Conservation (phyloP, 495 filamentous ascomycete species). For the Aspergillus biplanus region DNA sequence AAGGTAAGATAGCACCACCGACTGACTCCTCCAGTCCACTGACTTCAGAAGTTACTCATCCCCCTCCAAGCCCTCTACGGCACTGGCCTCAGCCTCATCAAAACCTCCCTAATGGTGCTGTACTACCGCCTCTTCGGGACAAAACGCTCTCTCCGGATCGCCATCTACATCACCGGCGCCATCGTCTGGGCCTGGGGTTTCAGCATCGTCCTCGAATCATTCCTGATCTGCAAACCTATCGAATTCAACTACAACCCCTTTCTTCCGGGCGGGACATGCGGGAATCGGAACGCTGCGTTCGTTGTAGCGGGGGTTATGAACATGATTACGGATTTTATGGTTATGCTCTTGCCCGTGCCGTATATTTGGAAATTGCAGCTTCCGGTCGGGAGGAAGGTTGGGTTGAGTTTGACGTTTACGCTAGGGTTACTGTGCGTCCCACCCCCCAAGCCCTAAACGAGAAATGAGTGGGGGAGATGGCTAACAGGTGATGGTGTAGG, state of each 20-base stretch:
- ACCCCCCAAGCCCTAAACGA: no score
- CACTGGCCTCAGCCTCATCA: conserved; percentile 19
- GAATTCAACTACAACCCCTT: conserved; percentile 51
- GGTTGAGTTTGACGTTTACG: conserved; percentile 49
- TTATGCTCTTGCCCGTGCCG: conserved; percentile 52
- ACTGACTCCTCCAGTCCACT: no score
- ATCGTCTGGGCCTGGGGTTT: conserved; percentile 24
- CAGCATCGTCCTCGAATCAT: conserved; percentile 20
- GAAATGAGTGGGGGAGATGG: no score
- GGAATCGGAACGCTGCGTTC: conserved; percentile 51
- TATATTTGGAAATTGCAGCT: conserved; percentile 53
- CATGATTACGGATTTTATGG: conserved; percentile 54
- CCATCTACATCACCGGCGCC: conserved; percentile 1
- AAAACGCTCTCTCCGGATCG: conserved; percentile 22
- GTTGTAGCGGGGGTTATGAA: conserved; percentile 51
- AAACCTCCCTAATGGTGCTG: conserved; percentile 25
- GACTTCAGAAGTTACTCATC: no score
- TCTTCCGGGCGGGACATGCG: conserved; percentile 47
- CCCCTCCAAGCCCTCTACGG: conserved; percentile 19
- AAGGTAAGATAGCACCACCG: no score
- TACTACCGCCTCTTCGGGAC: conserved; percentile 24
- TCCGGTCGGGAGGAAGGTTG: conserved; percentile 50
- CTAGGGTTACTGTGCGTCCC: conserved; percentile 57
- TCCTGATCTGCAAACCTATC: conserved; percentile 47
- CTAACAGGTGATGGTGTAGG: neutral